Evolutionary conservation across 2,329 filamentous ascomycete species (phyloP), one percentile per base, ranked within the genome.

Genomic region (Calonectria pteridis): DNA sequence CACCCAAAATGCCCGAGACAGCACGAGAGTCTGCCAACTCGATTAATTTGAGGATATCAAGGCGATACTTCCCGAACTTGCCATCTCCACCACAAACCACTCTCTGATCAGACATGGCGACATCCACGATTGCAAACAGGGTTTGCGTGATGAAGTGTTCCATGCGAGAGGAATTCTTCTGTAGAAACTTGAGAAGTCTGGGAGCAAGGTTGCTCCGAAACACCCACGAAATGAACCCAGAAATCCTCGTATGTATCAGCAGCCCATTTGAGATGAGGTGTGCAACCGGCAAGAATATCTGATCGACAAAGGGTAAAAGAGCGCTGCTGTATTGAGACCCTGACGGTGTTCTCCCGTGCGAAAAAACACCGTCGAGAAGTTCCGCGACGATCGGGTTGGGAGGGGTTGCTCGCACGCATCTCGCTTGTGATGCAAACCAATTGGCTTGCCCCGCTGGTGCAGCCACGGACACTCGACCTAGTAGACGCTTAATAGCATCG

Each of bases 251-350:
- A 37, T 46, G 59, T 16, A 64, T 43, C 40, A 64, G 18, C 9
- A 64, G 59, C 10, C 59, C 59, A 16, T 64, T 64, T 4, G 59
- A 64, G 37, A 64, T 46, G n/a, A 64, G 18, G n/a, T 46, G 35
- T 28, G 59, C 59, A 31, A 64, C 37, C 9, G 59, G 59, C 18
- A 64, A 64, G 26, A 64, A 64, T n/a, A 64, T 64, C 59, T 64
- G 59, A 23, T 64, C 59, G 20, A 46, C 59, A 46, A 64, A 64
- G 18, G 37, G 59, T 4, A 43, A 26, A 23, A 64, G 35, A 16
- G 59, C 18, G 59, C 40, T 64, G 37, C 40, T 64, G 59, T 31
- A 64, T 31, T 43, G 35, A 31, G 59, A 31, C 4, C 18, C 16
- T 4, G 37, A 40, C 9, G 37, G 11, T 23, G 20, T 4, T 23